Conservation (phyloP, 139 green algal genomes). For the Spirogloea muscicola region DNA sequence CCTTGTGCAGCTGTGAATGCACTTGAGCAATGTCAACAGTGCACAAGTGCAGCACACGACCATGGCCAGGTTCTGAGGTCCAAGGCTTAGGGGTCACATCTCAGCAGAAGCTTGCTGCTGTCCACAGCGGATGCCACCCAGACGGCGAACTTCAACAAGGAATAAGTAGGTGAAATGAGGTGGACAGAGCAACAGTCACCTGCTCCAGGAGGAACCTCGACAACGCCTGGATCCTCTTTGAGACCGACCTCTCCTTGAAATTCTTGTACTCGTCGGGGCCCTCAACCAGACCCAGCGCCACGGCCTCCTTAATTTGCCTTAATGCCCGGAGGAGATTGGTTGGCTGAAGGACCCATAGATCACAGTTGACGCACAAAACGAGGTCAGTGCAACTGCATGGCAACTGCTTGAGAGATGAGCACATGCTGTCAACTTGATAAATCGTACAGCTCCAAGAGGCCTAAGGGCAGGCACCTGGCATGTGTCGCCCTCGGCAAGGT, state of each 20-base stretch:
- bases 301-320: constrained; percentile 75
- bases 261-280: constrained; percentile 42
- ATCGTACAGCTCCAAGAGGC: not conserved
- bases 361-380: not conserved
- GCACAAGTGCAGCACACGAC: not conserved
- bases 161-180: not conserved
- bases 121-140: not conserved
- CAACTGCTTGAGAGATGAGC: no score
- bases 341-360: constrained; percentile 50
- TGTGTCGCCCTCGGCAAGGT: constrained; percentile 50
- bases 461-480: constrained; percentile 53
- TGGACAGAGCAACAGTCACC: not conserved
- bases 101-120: not conserved
- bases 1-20: constrained; percentile 29
- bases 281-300: constrained; percentile 78
- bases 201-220: constrained; percentile 84
- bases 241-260: constrained; percentile 56
- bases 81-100: not conserved
- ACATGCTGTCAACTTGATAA: not conserved
- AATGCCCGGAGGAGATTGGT: constrained; percentile 84
- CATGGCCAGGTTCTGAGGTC: not conserved
- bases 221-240: constrained; percentile 66
- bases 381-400: no score
- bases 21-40: not conserved
- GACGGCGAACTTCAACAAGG: not conserved